phyloP scores from a whole-genome alignment of 2,329 filamentous ascomycete species.

The Byssoonygena ceratinophila region DNA sequence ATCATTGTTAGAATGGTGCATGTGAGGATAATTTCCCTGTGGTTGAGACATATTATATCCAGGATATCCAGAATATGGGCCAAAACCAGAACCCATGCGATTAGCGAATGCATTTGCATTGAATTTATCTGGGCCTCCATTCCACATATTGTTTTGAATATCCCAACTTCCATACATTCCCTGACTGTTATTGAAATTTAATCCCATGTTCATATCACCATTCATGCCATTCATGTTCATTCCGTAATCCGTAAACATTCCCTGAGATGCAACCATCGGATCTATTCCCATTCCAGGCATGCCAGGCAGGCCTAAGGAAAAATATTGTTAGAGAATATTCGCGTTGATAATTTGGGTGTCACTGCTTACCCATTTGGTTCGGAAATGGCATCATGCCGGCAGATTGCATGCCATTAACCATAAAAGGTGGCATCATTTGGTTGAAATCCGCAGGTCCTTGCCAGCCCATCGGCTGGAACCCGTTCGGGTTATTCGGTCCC shows the following conservation, averaged over 20 bases:
- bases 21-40: conserved; percentile 71
- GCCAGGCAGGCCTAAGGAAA: conserved; percentile 37
- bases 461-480: conserved; percentile 51
- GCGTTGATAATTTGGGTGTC: background rate
- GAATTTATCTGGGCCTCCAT: conserved; percentile 64
- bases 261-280: conserved; percentile 40
- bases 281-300: conserved; percentile 80
- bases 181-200: conserved; percentile 44
- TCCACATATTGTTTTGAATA: conserved; percentile 44
- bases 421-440: conserved; percentile 56
- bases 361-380: conserved; percentile 81
- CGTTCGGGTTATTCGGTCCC: conserved; percentile 37
- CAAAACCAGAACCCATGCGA: conserved; percentile 74
- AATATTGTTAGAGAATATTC: background rate
- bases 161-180: conserved; percentile 71
- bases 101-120: conserved; percentile 65
- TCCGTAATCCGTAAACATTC: conserved; percentile 41
- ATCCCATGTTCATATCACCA: conserved; percentile 65
- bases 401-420: conserved; percentile 38
- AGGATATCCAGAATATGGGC: conserved; percentile 60
- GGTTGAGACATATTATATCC: conserved; percentile 60
- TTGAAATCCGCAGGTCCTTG: conserved; percentile 54
- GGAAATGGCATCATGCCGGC: conserved; percentile 48
- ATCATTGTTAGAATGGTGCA: conserved; percentile 47
- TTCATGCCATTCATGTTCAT: conserved; percentile 83